These are phyloP conservation scores for Rhodotorula sp. DNA, from an alignment of 1,284 basidiomycete species.

Conservation along the genomic window DNA sequence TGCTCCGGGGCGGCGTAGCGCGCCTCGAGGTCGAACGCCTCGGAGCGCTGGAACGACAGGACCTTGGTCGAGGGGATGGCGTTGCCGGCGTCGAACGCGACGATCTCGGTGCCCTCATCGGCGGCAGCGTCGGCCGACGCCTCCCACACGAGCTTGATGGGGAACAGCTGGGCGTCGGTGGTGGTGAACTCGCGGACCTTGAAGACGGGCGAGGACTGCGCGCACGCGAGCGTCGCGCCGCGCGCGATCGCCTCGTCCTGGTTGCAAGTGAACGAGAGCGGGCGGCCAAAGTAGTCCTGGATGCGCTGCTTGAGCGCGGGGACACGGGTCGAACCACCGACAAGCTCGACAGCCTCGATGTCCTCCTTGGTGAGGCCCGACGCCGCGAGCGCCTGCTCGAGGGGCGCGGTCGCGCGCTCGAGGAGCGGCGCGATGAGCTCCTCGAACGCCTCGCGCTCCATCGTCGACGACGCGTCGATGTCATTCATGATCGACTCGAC, in stretches of 20 bases:
- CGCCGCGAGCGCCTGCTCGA: conserved; percentile 61
- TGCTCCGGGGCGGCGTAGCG: conserved; percentile 68
- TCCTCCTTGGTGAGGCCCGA: conserved; percentile 64
- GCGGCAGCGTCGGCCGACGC: conserved; percentile 63
- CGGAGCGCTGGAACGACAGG: conserved; percentile 87
- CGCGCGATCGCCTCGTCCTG: conserved; percentile 93
- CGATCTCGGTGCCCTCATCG: conserved; percentile 83
- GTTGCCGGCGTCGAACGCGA: conserved; percentile 82
- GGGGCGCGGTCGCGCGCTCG: conserved; percentile 60
- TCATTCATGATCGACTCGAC: conserved; percentile 94
- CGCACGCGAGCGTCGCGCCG: conserved; percentile 90
- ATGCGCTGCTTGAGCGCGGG: conserved; percentile 69
- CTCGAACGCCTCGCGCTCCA: conserved; percentile 66
- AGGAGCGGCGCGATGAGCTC: conserved; percentile 61
- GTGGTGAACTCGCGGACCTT: conserved; percentile 88
- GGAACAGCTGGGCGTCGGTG: conserved; percentile 78
- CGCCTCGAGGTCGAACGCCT: conserved; percentile 81
- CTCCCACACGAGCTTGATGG: conserved; percentile 85
- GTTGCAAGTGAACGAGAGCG: conserved; percentile 83
- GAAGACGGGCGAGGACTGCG: conserved; percentile 92
- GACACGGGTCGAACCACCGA: conserved; percentile 69
- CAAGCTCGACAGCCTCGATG: conserved; percentile 67
- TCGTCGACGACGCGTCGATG: conserved; percentile 66
- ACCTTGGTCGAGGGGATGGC: conserved; percentile 82
- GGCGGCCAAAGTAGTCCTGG: conserved; percentile 67